A percentile compares a stretch with the other conserved stretches of the same genome.
These are phyloP conservation scores for Lachnum nothofagi DNA, from an alignment of 2,329 filamentous ascomycete species.

Conservation along the genomic window DNA sequence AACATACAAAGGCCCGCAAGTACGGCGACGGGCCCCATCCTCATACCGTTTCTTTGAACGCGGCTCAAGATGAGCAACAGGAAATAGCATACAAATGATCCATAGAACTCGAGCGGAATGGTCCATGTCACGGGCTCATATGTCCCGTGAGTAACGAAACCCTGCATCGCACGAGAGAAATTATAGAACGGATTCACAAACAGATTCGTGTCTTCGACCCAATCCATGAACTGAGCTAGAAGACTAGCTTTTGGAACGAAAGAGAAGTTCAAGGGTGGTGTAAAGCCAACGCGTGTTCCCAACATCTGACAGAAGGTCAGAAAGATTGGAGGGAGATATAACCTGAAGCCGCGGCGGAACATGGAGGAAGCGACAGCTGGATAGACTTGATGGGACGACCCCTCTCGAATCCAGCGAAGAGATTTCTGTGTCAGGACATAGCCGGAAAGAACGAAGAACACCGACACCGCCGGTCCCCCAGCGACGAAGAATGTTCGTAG, in stretches of 20 bases:
- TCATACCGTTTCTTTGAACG: constrained; percentile 10
- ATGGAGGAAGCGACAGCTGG: constrained; percentile 40
- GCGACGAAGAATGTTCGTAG: constrained; percentile 38
- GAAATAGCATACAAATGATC: constrained; percentile 35
- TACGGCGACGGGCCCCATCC: constrained; percentile 17
- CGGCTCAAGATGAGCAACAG: constrained; percentile 16
- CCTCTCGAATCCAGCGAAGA: constrained; percentile 35
- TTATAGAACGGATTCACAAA: constrained; percentile 22
- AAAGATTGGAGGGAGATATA: constrained; percentile 41
- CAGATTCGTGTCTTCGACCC: constrained; percentile 20
- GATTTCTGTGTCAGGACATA: constrained; percentile 43
- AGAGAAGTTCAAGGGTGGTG: constrained; percentile 32
- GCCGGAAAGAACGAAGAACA: constrained; percentile 47
- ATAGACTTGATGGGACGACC: constrained; percentile 34
- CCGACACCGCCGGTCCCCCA: constrained; percentile 42
- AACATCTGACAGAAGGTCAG: constrained; percentile 36
- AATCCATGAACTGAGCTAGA: constrained; percentile 20
- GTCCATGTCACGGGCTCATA: constrained; percentile 47
- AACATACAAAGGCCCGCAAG: constrained; percentile 11
- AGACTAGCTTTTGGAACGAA: constrained; percentile 27
- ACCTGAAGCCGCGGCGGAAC: constrained; percentile 41
- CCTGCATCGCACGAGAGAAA: constrained; percentile 14
- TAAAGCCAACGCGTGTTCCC: constrained; percentile 21
- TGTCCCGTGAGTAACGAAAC: constrained; percentile 18
- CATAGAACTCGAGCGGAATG: constrained; percentile 43